Evolutionary conservation across 2,329 filamentous ascomycete genomes (phyloP), one percentile per base, ranked within the genome.

Genomic region (Colletotrichum euphorbiae): DNA sequence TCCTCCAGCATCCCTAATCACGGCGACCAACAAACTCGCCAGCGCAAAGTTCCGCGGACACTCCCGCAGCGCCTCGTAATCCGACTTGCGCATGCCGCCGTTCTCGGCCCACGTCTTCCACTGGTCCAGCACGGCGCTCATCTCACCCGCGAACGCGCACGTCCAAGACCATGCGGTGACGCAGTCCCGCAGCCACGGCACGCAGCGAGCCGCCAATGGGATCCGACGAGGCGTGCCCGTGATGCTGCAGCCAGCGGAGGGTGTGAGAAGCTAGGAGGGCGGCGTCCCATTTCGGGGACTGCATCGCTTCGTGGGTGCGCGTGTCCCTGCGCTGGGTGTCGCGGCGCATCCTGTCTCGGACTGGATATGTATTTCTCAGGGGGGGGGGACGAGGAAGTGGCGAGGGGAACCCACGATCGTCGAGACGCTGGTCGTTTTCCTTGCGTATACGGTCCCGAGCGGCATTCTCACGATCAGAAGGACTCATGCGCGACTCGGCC

Each of bases 91-190:
- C 82, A 88, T 85, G 7, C 86, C 85, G 7, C 84, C 85, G 62
- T 84, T 83, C 33, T 87, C 85, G 2, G 84, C 81, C 84, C 86
- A 88, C 1, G 79, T 77, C 74, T 82, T 85, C 86, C 86, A 88
- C 43, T 74, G 72, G 64, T 87, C 84, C 36, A 89, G 72, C 15
- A 62, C 17, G 31, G 13, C 28, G 67, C 78, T 83, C 3, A 87
- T 67, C 0, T 72, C 72, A 0, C 72, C 71, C 0, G 85, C 73
- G 54, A 85, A 84, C 62, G 77, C 74, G 11, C 80, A n/a, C 79
- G 45, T 88, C 83, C 3, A 82, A 79, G 0, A 88, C 79, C 84
- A 88, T 87, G 38, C 80, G 80, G 71, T 86, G 84, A 9, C 88
- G 75, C 40, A 87, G 68, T 43, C 74, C 77, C 15, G 84, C 85